phyloP scores from a whole-genome alignment of 2,329 filamentous ascomycete species.

The Cladophialophora yegresii region DNA sequence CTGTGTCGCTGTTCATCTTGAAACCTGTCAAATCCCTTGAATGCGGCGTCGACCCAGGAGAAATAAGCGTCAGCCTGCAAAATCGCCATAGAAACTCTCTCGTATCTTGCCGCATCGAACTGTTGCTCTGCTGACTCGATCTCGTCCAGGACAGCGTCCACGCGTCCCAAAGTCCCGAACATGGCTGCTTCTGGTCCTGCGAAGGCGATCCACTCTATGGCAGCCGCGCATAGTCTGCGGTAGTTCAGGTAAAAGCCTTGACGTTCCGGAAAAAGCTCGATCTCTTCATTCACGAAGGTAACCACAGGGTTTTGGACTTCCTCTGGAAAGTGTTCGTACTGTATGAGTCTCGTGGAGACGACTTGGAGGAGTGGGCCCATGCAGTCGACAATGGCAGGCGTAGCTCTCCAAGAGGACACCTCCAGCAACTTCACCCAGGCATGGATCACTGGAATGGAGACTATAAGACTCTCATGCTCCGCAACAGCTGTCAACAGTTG shows the following conservation, averaged over 20 bases:
- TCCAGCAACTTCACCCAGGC: constrained; percentile 83
- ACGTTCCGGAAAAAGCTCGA: constrained; percentile 88
- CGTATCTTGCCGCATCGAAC: constrained; percentile 42
- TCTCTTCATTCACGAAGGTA: constrained; percentile 85
- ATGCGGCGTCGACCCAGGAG: constrained; percentile 80
- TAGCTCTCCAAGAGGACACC: constrained; percentile 69
- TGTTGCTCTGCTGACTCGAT: constrained; percentile 45
- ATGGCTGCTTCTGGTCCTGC: constrained; percentile 82
- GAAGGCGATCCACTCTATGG: constrained; percentile 84
- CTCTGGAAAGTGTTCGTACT: constrained; percentile 83
- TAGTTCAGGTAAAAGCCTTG: constrained; percentile 97
- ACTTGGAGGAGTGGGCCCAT: constrained; percentile 78
- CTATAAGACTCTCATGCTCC: constrained; percentile 81
- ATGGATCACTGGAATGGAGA: constrained; percentile 90
- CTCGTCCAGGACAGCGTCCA: constrained; percentile 68
- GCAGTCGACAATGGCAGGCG: constrained; percentile 59
- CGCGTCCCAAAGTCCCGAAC: constrained; percentile 78
- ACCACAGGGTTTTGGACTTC: constrained; percentile 78
- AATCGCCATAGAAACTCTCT: constrained; percentile 54
- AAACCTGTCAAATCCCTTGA: constrained; percentile 90
- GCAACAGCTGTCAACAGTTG: constrained; percentile 76
- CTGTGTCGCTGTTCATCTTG: constrained; percentile 53
- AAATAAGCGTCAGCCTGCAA: constrained; percentile 86
- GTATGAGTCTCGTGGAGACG: constrained; percentile 78
- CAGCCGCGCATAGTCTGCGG: constrained; percentile 79